Evolutionary conservation across 2,329 filamentous ascomycete species (phyloP), one percentile per base, ranked within the genome.

Genomic region (Epichloe sibirici): DNA sequence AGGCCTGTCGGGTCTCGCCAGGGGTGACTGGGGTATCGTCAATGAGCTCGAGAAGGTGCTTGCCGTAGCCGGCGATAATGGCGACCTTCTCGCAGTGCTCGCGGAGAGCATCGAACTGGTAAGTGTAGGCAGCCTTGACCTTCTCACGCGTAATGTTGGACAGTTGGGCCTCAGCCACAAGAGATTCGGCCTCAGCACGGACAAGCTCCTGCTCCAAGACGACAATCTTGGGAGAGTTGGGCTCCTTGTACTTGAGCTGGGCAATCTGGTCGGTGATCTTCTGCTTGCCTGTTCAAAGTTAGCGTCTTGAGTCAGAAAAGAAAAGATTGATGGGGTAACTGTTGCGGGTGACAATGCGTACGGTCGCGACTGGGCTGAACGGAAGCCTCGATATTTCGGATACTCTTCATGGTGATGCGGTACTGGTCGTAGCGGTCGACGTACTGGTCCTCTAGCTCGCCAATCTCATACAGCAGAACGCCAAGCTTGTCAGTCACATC

Each of bases 91-190:
- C 93, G 69, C 87, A 93, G 73, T 97, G 93, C 76, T 98, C 93
- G 56, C 89, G 88, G 59, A 98, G 82, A 44, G 93, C 93, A 66
- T 98, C 91, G 63, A 98, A 98, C 68, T 98, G 93, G 75, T 97
- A 98, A 51, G 85, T 87, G 74, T 96, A 98, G 42, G 93, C 93
- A 50, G 91, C 87, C 82, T 98, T 98, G 68, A 98, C 84, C 80
- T 98, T 98, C 74, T 98, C 91, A 63, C 93, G 91, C 28, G 94
- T 98, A 66, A 98, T 98, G 78, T 98, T 98, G 68, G 91, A 96
- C 50, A 98, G 80, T 74, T 98, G 93, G 7, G 93, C 93, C 71
- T 98, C 93, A 57, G 93, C 93, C 53, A 98, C 93, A 13, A 98
- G 83, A n/a, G 93, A 97, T 71, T 98, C 93, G 63, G 93, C 93